Percentiles rank a stretch among this genome's conserved stretches.
Conservation (phyloP, 106 monocot genomes). For the Dendrobium officinale region DNA sequence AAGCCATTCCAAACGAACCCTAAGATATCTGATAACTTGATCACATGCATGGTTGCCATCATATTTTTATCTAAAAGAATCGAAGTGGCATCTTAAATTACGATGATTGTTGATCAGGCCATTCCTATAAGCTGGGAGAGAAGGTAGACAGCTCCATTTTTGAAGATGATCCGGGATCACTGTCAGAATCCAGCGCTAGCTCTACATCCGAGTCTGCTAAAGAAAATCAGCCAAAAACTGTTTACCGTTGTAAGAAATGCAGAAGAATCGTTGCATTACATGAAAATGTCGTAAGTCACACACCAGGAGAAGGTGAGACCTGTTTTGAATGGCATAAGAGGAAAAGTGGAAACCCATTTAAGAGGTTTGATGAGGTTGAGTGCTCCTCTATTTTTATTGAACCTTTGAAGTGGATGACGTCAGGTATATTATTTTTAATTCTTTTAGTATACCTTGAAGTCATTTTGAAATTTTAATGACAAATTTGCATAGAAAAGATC, state of each 20-base stretch:
- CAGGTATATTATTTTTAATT: slow-evolving; percentile 33
- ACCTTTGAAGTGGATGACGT: slow-evolving; percentile 84
- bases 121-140: slow-evolving; percentile 68
- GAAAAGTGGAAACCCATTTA: slow-evolving; percentile 33
- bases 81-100: neutral
- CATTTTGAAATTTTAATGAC: neutral
- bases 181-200: slow-evolving; percentile 15
- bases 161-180: slow-evolving; percentile 73
- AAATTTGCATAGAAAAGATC: neutral
- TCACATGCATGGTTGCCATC: neutral
- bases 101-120: slow-evolving; percentile 36
- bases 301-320: slow-evolving; percentile 76
- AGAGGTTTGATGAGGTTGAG: slow-evolving; percentile 34
- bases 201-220: slow-evolving; percentile 17
- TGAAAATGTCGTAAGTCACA: slow-evolving; percentile 79
- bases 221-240: slow-evolving; percentile 15
- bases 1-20: too few species aligned
- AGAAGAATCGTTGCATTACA: slow-evolving; percentile 70
- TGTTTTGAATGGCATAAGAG: slow-evolving; percentile 75
- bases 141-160: slow-evolving; percentile 82
- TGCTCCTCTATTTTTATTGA: slow-evolving; percentile 88
- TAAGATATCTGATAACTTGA: neutral
- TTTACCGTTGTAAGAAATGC: slow-evolving; percentile 93
- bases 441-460: neutral
- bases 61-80: neutral